Evolutionary conservation across 176 grass and related monocot species (phyloP).

Genomic region (Thalia dealbata): DNA sequence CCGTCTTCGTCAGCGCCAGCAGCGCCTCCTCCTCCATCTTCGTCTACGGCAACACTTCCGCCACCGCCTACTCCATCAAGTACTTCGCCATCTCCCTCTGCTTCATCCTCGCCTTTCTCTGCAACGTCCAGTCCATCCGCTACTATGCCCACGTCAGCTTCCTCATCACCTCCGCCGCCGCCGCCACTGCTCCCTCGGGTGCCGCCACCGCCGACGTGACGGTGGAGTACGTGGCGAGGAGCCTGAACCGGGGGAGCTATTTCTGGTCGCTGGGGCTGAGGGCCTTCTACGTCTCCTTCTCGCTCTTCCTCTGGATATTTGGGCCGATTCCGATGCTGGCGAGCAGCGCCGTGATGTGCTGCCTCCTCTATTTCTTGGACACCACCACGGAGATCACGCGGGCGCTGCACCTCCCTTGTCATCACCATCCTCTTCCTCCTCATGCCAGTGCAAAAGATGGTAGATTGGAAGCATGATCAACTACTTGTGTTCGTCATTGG

Average conservation of each 20-base stretch:
- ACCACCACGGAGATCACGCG: conserved; percentile 23
- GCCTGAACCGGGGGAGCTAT: conserved; percentile 59
- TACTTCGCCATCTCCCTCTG: conserved; percentile 53
- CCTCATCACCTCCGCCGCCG: conserved; percentile 23
- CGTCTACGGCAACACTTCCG: conserved; percentile 54
- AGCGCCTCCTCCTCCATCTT: conserved; percentile 13
- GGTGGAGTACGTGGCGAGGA: conserved; percentile 36
- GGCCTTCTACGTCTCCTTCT: conserved; percentile 67
- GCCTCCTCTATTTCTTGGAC: conserved; percentile 54
- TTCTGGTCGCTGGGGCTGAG: conserved; percentile 86
- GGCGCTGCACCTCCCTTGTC: background rate
- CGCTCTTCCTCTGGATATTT: conserved; percentile 80
- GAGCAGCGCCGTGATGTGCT: conserved; percentile 44
- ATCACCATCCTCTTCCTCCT: background rate
- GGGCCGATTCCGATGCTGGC: conserved; percentile 65
- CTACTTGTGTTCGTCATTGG: too few species aligned
- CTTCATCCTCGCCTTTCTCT: conserved; percentile 1
- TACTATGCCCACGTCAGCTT: conserved; percentile 17
- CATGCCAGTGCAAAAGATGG: background rate
- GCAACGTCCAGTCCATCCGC: conserved; percentile 16
- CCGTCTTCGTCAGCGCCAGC: conserved; percentile 53
- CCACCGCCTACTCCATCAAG: conserved; percentile 42
- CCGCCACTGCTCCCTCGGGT: background rate
- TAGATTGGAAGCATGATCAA: too few species aligned
- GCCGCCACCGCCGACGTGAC: background rate